Percentiles rank a stretch among this genome's conserved stretches.
phyloP scores from a whole-genome alignment of 495 filamentous ascomycete species.

The Sabuloglossum arenarium region DNA sequence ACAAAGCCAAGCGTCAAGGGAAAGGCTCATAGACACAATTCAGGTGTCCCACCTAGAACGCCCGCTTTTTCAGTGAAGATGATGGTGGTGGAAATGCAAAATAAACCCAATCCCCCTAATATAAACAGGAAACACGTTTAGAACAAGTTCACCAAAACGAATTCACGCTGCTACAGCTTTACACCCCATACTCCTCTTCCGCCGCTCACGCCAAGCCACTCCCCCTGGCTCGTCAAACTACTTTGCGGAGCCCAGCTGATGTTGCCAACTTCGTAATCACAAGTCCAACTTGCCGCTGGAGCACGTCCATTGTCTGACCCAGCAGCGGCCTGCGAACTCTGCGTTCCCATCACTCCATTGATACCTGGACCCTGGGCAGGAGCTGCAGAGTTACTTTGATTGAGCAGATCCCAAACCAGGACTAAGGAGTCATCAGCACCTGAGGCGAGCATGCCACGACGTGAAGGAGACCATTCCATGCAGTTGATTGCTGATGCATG shows the following conservation, averaged over 20 bases:
- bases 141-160: neutral
- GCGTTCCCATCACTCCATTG: conserved; percentile 19
- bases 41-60: neutral
- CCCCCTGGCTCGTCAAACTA: conserved; percentile 48
- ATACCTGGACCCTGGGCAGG: conserved; percentile 6
- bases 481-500: conserved; percentile 72
- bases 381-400: conserved; percentile 24
- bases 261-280: conserved; percentile 91
- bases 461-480: conserved; percentile 83
- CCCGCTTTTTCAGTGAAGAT: neutral
- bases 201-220: conserved; percentile 88
- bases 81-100: neutral
- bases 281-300: conserved; percentile 74
- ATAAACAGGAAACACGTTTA: neutral
- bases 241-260: conserved; percentile 84
- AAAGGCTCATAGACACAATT: neutral
- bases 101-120: neutral
- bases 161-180: conserved; percentile 20
- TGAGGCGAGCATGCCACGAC: conserved; percentile 73
- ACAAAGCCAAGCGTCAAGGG: neutral
- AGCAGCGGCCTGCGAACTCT: conserved; percentile 19
- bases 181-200: conserved; percentile 87
- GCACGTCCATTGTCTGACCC: conserved; percentile 36
- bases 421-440: conserved; percentile 85
- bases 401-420: conserved; percentile 82